Conservation (phyloP, 805 yeast genomes). For the Metschnikowia anglica region DNA sequence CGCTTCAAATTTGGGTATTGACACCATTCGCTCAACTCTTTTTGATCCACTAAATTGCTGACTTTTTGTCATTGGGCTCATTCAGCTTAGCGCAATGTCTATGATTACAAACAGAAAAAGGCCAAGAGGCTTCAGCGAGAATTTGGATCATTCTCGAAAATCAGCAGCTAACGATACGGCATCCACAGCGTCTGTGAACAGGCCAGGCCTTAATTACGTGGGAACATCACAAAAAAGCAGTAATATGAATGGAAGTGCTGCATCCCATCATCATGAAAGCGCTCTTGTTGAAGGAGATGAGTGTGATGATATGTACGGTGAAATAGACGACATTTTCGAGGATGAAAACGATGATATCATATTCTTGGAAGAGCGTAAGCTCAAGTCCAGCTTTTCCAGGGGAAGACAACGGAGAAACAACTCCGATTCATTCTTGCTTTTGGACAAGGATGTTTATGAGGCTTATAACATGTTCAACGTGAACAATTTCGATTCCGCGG, state of each 20-base stretch:
- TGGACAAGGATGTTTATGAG: constrained; percentile 39
- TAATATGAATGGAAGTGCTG: background rate
- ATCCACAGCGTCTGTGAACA: background rate
- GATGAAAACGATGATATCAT: constrained; percentile 36
- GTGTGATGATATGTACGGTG: constrained; percentile 21
- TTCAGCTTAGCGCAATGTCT: constrained; percentile 25
- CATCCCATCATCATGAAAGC: constrained; percentile 16
- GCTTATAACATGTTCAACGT: constrained; percentile 47
- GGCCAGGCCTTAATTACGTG: background rate
- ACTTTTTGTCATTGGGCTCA: background rate
- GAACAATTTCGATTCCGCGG: constrained; percentile 23
- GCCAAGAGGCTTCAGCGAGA: constrained; percentile 46
- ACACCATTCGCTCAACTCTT: background rate
- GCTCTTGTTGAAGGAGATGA: constrained; percentile 23
- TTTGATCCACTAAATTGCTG: background rate
- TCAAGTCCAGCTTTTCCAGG: constrained; percentile 15
- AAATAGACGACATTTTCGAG: constrained; percentile 21
- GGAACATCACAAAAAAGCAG: constrained; percentile 2
- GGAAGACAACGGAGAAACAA: constrained; percentile 27
- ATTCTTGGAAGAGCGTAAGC: constrained; percentile 35
- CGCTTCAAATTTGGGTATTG: too few relatives aligned
- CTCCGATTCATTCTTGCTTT: constrained; percentile 36
- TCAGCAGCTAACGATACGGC: constrained; percentile 14
- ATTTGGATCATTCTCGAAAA: constrained; percentile 28
- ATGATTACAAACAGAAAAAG: constrained; percentile 43